These are phyloP conservation scores for Penicillium macrosclerotiorum DNA, from an alignment of 495 filamentous ascomycete genomes.

Conservation along the genomic window DNA sequence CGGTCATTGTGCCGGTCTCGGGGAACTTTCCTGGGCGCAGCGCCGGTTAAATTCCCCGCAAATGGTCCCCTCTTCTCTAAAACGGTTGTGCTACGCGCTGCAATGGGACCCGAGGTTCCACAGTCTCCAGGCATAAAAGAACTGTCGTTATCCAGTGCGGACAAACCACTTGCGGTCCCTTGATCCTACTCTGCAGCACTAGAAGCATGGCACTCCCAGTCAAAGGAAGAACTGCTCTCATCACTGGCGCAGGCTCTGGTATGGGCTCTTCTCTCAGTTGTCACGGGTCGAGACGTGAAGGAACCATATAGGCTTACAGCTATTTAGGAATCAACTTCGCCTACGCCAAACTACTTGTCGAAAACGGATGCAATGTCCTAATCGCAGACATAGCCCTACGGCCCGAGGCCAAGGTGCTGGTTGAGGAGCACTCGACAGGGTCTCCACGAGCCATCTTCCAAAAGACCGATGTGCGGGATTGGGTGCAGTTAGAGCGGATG, in stretches of 20 bases:
- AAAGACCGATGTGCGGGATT: slow-evolving; percentile 60
- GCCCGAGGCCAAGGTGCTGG: slow-evolving; percentile 58
- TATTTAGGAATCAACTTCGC: slow-evolving; percentile 49
- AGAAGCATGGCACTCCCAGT: slow-evolving; percentile 50
- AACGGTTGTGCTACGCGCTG: slow-evolving; percentile 18
- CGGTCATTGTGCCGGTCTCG: slow-evolving; percentile 16
- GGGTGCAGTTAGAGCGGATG: slow-evolving; percentile 57
- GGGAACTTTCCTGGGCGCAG: slow-evolving; percentile 3
- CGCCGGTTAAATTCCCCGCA: slow-evolving; percentile 16
- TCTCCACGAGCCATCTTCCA: slow-evolving; percentile 57
- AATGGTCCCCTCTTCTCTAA: slow-evolving; percentile 8
- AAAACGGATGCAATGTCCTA: slow-evolving; percentile 61
- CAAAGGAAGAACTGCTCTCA: slow-evolving; percentile 61
- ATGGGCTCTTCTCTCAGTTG: no score
- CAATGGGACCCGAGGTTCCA: slow-evolving; percentile 20
- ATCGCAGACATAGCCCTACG: slow-evolving; percentile 64
- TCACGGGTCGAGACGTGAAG: no score
- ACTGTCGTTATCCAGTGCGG: not conserved
- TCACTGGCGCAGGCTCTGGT: slow-evolving; percentile 73
- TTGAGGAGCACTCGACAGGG: slow-evolving; percentile 47
- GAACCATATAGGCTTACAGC: slow-evolving; percentile 3
- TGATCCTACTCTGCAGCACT: no score
- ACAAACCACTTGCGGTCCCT: not conserved
- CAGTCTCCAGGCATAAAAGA: slow-evolving; percentile 13
- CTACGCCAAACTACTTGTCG: slow-evolving; percentile 58